Evolutionary conservation across 2,329 filamentous ascomycete genomes (phyloP).

Genomic region (Cytospora schulzeri): DNA sequence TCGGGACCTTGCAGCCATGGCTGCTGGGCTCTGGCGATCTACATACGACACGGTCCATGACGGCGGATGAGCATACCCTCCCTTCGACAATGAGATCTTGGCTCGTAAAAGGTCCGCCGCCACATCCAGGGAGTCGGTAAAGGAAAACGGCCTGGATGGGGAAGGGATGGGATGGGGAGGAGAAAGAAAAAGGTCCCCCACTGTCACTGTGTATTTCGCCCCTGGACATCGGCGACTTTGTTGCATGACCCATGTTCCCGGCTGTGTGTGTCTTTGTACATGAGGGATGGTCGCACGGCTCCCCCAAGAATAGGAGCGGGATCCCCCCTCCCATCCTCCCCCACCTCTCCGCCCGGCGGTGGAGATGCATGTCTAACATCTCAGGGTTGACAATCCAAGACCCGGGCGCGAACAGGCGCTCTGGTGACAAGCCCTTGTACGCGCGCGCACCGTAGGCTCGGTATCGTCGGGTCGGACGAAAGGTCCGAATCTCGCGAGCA

Average conservation of each 20-base stretch:
- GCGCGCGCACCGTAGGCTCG: constrained; percentile 13
- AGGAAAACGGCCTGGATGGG: constrained; percentile 6
- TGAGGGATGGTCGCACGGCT: background rate
- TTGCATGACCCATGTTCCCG: constrained; percentile 1
- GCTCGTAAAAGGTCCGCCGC: constrained; percentile 13
- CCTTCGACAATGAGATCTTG: background rate
- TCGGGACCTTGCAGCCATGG: constrained; percentile 14
- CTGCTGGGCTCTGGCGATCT: constrained; percentile 11
- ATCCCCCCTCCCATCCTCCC: background rate
- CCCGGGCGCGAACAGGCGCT: constrained; percentile 2
- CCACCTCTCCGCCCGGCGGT: constrained; percentile 2
- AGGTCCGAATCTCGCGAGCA: constrained; percentile 2
- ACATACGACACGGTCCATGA: constrained; percentile 5
- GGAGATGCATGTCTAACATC: constrained; percentile 16
- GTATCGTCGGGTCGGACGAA: constrained; percentile 12
- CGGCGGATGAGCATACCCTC: background rate
- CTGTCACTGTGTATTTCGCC: background rate
- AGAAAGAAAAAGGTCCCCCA: background rate
- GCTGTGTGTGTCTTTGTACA: background rate
- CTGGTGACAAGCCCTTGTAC: constrained; percentile 4
- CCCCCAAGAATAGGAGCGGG: background rate
- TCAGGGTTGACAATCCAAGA: constrained; percentile 12
- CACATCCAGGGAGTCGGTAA: constrained; percentile 23
- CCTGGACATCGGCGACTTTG: constrained; percentile 4
- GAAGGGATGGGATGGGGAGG: constrained; percentile 11